Base-by-base conservation (phyloP, 2,329 filamentous ascomycete species). In the Colletotrichum sublineola region DNA sequence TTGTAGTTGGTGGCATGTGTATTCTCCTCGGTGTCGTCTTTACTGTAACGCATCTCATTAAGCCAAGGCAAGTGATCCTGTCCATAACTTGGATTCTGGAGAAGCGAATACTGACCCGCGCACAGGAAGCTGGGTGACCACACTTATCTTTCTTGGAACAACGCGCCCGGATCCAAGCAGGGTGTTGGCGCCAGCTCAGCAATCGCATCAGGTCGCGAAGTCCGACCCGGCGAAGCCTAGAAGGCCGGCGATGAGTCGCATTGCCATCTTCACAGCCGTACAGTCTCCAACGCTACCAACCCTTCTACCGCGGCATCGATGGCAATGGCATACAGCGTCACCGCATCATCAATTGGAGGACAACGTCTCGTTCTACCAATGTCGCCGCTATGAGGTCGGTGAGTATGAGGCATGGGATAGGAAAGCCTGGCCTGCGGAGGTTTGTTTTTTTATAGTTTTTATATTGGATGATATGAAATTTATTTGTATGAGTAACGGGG, bases 81-180 rank as follows among this genome's bases (percentile, higher is more conserved):
- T 63, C 71, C 74, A 64, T 68, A 46, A 31, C 20, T 29, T 20
- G 31, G 20, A 29, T 6, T 12, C 7, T 7, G 44, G 29, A 58
- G 20, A 46, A 5, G 31, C 46, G 55, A 57, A 48, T 69, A 71
- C 64, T 64, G 40, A 63, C 29, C 20, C 12, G 7, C 61, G 52
- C 42, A 73, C 76, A 96, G 96, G 79, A 99, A 98, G 93, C 89
- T 99, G 53, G 96, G 96, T 74, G 96, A 99, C 81, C 96, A 98
- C 82, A 98, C 95, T 11, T 98, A 99, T 81, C 88, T 99, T 61
- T 96, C 94, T 33, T 99, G 96, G 96, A 98, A 98, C 81, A 90
- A 90, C 71, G 84, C 83, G 1, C 86, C 87, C 2, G 79, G 82
- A 8, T 79, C 80, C 7, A 82, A 81, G 62, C 85, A 86, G 78